A percentile compares a stretch with the other conserved stretches of the same genome.
phyloP scores from a whole-genome alignment of 345 rosid species.

The Cardamine chenopodiifolia region DNA sequence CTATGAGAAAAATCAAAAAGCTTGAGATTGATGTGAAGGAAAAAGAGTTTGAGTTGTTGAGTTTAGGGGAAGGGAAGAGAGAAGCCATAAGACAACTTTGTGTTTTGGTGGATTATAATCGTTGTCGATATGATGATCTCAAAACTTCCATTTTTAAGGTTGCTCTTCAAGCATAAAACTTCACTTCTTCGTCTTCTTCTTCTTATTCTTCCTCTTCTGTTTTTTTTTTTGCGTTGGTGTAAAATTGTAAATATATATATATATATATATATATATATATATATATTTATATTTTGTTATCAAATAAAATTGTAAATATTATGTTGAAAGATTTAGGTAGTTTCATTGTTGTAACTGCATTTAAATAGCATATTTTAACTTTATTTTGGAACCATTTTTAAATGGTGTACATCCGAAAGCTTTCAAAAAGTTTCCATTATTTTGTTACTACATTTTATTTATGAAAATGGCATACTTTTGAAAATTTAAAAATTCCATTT shows the following conservation, averaged over 20 bases:
- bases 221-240: background rate
- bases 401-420: background rate
- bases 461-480: too few relatives aligned
- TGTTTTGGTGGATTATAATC: constrained; percentile 75
- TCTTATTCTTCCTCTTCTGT: background rate
- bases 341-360: background rate
- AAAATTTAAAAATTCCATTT: too few relatives aligned
- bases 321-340: background rate
- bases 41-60: constrained; percentile 51
- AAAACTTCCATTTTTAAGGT: constrained; percentile 53
- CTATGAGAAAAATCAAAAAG: constrained; percentile 39
- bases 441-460: background rate
- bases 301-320: constrained; percentile 22
- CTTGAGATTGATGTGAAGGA: constrained; percentile 52
- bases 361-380: constrained; percentile 1
- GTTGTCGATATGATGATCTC: constrained; percentile 60
- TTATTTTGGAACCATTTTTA: background rate
- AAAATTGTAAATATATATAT: constrained; percentile 21
- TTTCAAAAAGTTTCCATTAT: background rate
- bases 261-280: too few relatives aligned
- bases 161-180: constrained; percentile 37
- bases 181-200: background rate
- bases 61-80: constrained; percentile 72
- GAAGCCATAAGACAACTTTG: constrained; percentile 96
- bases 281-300: too few relatives aligned